Percentiles rank a stretch among this genome's conserved stretches.
Evolutionary conservation across 2,329 filamentous ascomycete species (phyloP).

Genomic region (Penicillium sp.): DNA sequence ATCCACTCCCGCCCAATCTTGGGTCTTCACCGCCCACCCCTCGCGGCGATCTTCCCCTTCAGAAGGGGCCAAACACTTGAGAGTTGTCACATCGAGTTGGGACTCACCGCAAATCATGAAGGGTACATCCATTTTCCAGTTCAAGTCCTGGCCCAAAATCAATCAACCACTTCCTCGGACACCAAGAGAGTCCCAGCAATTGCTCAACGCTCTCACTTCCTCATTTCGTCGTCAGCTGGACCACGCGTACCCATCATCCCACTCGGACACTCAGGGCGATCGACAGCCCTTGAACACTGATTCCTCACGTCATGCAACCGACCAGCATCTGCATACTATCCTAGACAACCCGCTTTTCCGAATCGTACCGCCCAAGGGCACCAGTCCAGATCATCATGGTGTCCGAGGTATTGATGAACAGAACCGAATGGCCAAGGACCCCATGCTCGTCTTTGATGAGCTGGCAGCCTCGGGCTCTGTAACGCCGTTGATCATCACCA

Average conservation of each 20-base stretch:
- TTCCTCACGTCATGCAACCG: conserved; percentile 34
- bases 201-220: conserved; percentile 60
- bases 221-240: conserved; percentile 66
- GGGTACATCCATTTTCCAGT: conserved; percentile 47
- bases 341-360: conserved; percentile 45
- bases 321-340: conserved; percentile 40
- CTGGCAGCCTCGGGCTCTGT: conserved; percentile 39
- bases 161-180: conserved; percentile 54
- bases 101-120: conserved; percentile 48
- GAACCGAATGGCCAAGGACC: conserved; percentile 28
- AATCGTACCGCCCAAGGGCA: conserved; percentile 31
- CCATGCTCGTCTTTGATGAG: conserved; percentile 40
- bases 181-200: conserved; percentile 57
- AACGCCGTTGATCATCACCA: conserved; percentile 21
- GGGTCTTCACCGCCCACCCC: conserved; percentile 26
- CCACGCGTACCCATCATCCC: conserved; percentile 51
- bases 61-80: background rate
- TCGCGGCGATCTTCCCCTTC: conserved; percentile 19
- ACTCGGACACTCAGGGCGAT: conserved; percentile 15
- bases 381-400: conserved; percentile 13
- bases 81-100: background rate
- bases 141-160: conserved; percentile 56
- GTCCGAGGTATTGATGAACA: conserved; percentile 15
- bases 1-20: conserved; percentile 18
- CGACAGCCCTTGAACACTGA: conserved; percentile 24